Evolutionary conservation across 1,284 basidiomycete genomes (phyloP), one percentile per base, ranked within the genome.

Genomic region (Ustilago esculenta): DNA sequence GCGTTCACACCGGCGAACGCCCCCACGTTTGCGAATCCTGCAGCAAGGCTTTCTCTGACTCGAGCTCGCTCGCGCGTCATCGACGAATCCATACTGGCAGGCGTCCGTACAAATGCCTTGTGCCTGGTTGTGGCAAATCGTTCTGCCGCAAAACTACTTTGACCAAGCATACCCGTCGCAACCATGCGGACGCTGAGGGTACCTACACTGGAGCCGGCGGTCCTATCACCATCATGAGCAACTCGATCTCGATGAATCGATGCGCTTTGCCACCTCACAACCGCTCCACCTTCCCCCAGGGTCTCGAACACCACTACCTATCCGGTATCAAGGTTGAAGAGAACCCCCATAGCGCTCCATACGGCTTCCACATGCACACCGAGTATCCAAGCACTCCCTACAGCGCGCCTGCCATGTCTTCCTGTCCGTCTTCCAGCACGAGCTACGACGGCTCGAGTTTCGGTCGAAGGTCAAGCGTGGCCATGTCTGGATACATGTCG

Each of bases 1-100:
- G 92, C 36, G 90, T 92, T 8, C 92, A 94, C 76, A 92, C 92
- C 1, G 75, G 77, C 14, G 76, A 93, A 84, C 90, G 91, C 77
- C 92, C 92, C 8, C 91, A 93, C 80, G 87, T 86, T 47, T 94
- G 92, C 56, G 14, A 90, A 86, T 17, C 92, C 89, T 80, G 79
- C 53, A 49, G 52, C 51, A 76, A 78, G 36, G 74, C 77, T 4
- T 80, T 80, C 44, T 83, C 84, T 46, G 86, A 87, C 72, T 86
- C 86, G 1, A 84, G 83, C 54, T 87, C 86, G 1, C 82, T 87
- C 11, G 86, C 86, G 20, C 83, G 86, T n/a, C 86, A 87, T 67
- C 87, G 92, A 54, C 87, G 92, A 67, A 92, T 90, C 15, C 91
- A 94, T 75, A 84, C 78, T 41, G 83, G 85, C 37, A 64, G 76